phyloP scores from a whole-genome alignment of 768 basidiomycete genomes.

The Paxillus rubicundulus region DNA sequence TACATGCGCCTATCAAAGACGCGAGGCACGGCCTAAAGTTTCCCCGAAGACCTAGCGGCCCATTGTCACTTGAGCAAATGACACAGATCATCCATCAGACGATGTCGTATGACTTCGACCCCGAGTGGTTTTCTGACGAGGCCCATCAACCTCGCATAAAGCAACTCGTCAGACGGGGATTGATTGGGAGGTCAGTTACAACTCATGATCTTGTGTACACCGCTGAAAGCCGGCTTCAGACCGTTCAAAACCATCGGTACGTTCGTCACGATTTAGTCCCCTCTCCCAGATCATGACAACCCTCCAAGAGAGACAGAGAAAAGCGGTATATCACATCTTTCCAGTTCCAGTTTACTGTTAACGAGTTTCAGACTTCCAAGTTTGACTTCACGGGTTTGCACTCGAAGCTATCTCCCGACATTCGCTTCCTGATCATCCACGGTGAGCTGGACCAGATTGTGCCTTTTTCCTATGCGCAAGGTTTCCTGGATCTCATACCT shows the following conservation, averaged over 20 bases:
- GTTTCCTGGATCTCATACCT: conserved; percentile 37
- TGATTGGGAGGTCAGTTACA: conserved; percentile 20
- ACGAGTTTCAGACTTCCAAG: neutral
- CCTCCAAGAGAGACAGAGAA: conserved; percentile 20
- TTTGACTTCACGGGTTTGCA: conserved; percentile 35
- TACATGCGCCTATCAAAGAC: conserved; percentile 26
- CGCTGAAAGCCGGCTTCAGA: conserved; percentile 10
- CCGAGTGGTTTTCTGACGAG: conserved; percentile 34
- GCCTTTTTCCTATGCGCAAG: conserved; percentile 36
- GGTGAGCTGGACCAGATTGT: conserved; percentile 40
- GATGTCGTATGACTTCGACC: conserved; percentile 34
- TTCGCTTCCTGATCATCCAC: conserved; percentile 40
- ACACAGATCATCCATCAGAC: conserved; percentile 28
- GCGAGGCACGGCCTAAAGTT: conserved; percentile 31
- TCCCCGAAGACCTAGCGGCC: conserved; percentile 14
- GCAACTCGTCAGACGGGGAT: conserved; percentile 22
- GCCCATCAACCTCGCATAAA: conserved; percentile 27
- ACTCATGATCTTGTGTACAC: too few species aligned
- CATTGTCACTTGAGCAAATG: conserved; percentile 30
- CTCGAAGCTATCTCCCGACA: conserved; percentile 29
- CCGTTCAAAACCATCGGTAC: conserved; percentile 32
- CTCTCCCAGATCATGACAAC: neutral
- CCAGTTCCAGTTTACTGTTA: neutral
- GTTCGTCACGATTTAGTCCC: conserved; percentile 3
- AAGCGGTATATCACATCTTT: conserved; percentile 26